phyloP scores from a whole-genome alignment of 2,329 filamentous ascomycete genomes.

The Hypoxylon sp. region DNA sequence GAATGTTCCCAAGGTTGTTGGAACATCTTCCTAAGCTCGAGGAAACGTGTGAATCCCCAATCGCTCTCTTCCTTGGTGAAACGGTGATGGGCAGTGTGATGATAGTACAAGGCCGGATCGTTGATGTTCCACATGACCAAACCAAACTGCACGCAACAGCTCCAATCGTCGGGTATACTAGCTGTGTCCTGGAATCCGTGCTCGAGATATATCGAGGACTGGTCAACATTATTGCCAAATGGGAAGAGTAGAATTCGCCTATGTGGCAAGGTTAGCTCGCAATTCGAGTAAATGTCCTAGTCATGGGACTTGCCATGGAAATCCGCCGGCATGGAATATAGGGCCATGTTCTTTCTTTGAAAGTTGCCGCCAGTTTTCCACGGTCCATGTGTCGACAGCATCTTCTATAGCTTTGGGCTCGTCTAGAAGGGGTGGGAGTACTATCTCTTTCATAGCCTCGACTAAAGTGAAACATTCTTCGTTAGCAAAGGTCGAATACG shows the following conservation, averaged over 20 bases:
- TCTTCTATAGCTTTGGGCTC: conserved; percentile 86
- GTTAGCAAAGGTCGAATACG: conserved; percentile 44
- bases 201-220: conserved; percentile 94
- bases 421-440: conserved; percentile 77
- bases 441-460: conserved; percentile 85
- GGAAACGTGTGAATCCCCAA: conserved; percentile 98
- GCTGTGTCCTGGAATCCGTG: conserved; percentile 84
- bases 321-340: conserved; percentile 84
- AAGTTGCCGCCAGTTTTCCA: conserved; percentile 82
- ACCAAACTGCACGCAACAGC: conserved; percentile 94
- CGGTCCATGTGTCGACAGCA: conserved; percentile 84
- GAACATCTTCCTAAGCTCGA: conserved; percentile 88
- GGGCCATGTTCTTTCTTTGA: conserved; percentile 88
- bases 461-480: conserved; percentile 59
- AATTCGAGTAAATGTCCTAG: background rate
- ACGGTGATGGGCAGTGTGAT: conserved; percentile 90
- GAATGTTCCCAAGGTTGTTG: conserved; percentile 78
- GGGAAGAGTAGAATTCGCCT: conserved; percentile 97
- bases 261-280: conserved; percentile 37
- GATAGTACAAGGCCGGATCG: conserved; percentile 85
- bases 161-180: conserved; percentile 90
- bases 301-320: conserved; percentile 77
- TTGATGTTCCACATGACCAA: conserved; percentile 94
- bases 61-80: conserved; percentile 97
- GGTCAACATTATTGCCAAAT: conserved; percentile 92